Evolutionary conservation across 805 yeast genomes (phyloP).

Genomic region (Saccharomycopsis oosterbeekiorum): DNA sequence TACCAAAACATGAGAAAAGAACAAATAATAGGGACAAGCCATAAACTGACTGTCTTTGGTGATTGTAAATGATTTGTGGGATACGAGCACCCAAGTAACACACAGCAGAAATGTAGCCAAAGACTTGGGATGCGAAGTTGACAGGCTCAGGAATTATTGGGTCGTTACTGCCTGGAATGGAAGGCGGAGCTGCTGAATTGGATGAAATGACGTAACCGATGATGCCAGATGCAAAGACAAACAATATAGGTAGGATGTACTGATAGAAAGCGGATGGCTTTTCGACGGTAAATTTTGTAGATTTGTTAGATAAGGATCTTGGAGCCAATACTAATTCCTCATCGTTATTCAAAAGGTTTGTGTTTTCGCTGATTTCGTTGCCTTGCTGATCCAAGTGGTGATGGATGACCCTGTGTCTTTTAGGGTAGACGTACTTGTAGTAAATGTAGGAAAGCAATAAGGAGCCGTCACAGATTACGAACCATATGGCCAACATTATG

Average conservation of each 20-base stretch:
- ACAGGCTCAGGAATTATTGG: constrained; percentile 20
- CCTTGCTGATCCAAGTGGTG: constrained; percentile 17
- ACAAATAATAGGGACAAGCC: constrained; percentile 82
- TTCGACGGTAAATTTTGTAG: background rate
- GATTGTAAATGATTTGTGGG: constrained; percentile 83
- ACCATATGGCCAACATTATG: constrained; percentile 63
- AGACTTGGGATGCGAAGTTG: constrained; percentile 48
- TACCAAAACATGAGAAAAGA: constrained; percentile 64
- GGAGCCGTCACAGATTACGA: constrained; percentile 57
- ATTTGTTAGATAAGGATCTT: background rate
- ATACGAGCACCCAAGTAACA: constrained; percentile 64
- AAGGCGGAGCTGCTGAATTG: constrained; percentile 23
- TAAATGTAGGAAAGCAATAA: constrained; percentile 50
- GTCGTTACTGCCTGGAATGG: constrained; percentile 21
- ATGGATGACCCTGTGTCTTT: constrained; percentile 22
- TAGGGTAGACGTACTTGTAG: constrained; percentile 40
- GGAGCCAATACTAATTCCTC: background rate
- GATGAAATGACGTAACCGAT: constrained; percentile 45
- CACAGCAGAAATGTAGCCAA: constrained; percentile 62
- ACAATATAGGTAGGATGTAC: constrained; percentile 47
- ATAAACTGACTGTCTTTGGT: constrained; percentile 63
- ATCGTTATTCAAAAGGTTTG: background rate
- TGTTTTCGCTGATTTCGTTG: background rate
- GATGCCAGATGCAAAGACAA: constrained; percentile 54
- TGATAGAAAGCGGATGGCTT: constrained; percentile 33